Evolutionary conservation across 768 basidiomycete genomes (phyloP), one percentile per base, ranked within the genome.

Genomic region (Kwoniella dejecticola): DNA sequence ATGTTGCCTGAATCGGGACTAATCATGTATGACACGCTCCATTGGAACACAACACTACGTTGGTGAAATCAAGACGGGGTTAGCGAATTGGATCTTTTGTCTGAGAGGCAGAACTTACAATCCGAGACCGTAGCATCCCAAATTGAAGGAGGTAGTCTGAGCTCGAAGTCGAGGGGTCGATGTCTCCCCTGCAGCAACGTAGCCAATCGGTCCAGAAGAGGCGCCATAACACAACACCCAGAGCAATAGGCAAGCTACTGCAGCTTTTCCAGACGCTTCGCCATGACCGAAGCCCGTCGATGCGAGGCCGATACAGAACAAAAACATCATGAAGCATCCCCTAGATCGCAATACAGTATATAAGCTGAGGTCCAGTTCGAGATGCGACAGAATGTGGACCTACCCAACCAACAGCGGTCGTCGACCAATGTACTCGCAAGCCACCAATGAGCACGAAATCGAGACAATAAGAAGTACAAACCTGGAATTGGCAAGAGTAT

Each of bases 11-110:
- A 57, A 38, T 63, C 63, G 11, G 66, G 66, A 29, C 19, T 26
- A 58, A 68, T 68, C 66, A 68, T 68, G 63, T 64, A 64, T 10
- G 66, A 54, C 12, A 61, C 36, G 26, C 38, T 13, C 66, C 66
- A 68, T 48, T 60, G 53, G 54, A 68, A 68, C 21, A 64, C 52
- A 59, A 64, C 52, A 40, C 58, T 65, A 27, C 19, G 10, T 5
- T 30, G 12, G 24, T n/a, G n/a, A n/a, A n/a, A n/a, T n/a, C n/a
- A 24, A n/a, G n/a, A n/a, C n/a, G n/a, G n/a, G n/a, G n/a, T n/a
- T n/a, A n/a, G n/a, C n/a, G n/a, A n/a, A n/a, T n/a, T n/a, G n/a
- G n/a, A n/a, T n/a, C n/a, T n/a, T n/a, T n/a, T n/a, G n/a, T n/a
- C n/a, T n/a, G n/a, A n/a, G n/a, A n/a, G n/a, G n/a, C n/a, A n/a